phyloP scores from a whole-genome alignment of 306 rosid genomes.

The Biancaea sappan region DNA sequence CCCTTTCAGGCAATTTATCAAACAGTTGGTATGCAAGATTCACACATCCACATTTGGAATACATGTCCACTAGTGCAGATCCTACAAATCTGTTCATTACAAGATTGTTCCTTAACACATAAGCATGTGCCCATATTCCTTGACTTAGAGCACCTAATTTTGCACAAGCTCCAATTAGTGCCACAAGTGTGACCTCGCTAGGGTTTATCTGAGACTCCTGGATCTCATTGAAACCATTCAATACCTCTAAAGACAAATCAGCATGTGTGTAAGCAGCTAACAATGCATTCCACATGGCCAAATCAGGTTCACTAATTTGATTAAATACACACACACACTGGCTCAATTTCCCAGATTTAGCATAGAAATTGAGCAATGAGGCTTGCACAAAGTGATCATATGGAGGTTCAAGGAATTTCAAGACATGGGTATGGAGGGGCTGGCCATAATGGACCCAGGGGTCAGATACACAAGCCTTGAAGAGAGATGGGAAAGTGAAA shows the following conservation, averaged over 20 bases:
- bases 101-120: slow-evolving; percentile 40
- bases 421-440: slow-evolving; percentile 49
- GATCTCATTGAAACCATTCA: slow-evolving; percentile 40
- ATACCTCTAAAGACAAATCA: slow-evolving; percentile 38
- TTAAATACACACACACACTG: slow-evolving; percentile 36
- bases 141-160: slow-evolving; percentile 51
- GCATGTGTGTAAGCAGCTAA: slow-evolving; percentile 39
- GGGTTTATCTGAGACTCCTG: slow-evolving; percentile 36
- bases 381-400: slow-evolving; percentile 49
- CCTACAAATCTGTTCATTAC: slow-evolving; percentile 47
- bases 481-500: slow-evolving; percentile 58
- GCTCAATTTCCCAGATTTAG: slow-evolving; percentile 42
- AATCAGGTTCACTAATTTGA: slow-evolving; percentile 48
- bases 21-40: slow-evolving; percentile 46
- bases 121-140: slow-evolving; percentile 49
- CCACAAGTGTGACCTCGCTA: slow-evolving; percentile 52
- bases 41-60: slow-evolving; percentile 50
- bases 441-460: slow-evolving; percentile 41
- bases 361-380: slow-evolving; percentile 48
- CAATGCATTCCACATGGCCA: slow-evolving; percentile 48
- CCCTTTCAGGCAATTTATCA: slow-evolving; percentile 42
- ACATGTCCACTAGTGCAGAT: slow-evolving; percentile 48
- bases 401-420: slow-evolving; percentile 48
- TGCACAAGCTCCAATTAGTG: slow-evolving; percentile 46
- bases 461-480: slow-evolving; percentile 39